Base-by-base conservation (phyloP, 495 filamentous ascomycete species). In the Lepidopterella palustris region DNA sequence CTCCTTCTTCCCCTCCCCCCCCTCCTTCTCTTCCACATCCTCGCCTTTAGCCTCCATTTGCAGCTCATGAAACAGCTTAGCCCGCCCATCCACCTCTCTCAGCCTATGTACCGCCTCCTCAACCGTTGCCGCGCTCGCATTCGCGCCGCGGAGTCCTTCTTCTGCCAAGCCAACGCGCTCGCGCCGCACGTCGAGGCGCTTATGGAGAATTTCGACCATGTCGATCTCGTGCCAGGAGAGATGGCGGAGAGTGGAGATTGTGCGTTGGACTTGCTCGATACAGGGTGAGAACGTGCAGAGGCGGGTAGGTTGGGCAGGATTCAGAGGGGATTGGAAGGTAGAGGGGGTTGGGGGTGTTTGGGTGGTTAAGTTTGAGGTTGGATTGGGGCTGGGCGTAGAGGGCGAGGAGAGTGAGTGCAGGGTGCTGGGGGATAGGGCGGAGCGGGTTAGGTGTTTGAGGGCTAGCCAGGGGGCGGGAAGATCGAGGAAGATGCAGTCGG, bases 281-380 rank as follows among this genome's bases (percentile, higher is more conserved):
- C 93, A 98, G 0, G 93, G 93, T 6, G 87, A 91, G 76, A 98
- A 98, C 2, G 92, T 92, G 73, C 93, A 98, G 60, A 98, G 76
- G 60, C 90, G 79, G 20, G 83, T 81, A 1, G 88, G 74, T 26
- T 79, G 74, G 4, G 76, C 76, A 0, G 87, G 83, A 60, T 90
- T 83, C 3, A 98, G 79, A 0, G 90, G 84, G 0, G 88, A 89
- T 23, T 74, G 70, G 75, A 80, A 83, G 8, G 62, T 60, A 39
- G 26, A 29, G 64, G 59, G 13, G 52, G 60, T 39, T 55, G 20
- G 11, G 58, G 39, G n/a, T n/a, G n/a, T n/a, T n/a, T n/a, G n/a
- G n/a, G n/a, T n/a, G n/a, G n/a, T n/a, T n/a, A n/a, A n/a, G n/a
- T n/a, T n/a, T n/a, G n/a, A n/a, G n/a, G n/a, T n/a, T n/a, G 29